These are phyloP conservation scores for Theobroma grandiflorum DNA, from an alignment of 441 rosid genomes.

Conservation along the genomic window DNA sequence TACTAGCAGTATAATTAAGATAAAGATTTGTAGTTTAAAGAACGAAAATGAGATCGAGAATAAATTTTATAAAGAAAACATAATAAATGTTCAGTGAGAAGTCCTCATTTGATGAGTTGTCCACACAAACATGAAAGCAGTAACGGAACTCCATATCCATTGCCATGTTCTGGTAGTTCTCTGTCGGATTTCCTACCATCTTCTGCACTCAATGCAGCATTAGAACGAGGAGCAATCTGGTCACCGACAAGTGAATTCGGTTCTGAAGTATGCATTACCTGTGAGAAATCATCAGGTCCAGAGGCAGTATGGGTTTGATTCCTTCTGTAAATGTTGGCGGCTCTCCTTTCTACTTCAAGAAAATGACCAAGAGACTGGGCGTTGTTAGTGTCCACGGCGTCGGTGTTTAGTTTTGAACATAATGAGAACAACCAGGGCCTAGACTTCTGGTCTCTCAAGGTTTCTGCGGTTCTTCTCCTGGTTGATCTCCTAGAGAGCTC, in stretches of 20 bases:
- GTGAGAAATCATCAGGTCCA: constrained; percentile 42
- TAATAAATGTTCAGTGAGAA: constrained; percentile 6
- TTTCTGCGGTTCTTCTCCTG: constrained; percentile 44
- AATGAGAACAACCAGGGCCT: constrained; percentile 72
- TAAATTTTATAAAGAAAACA: neutral
- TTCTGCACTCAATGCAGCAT: constrained; percentile 24
- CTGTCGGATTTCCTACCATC: constrained; percentile 32
- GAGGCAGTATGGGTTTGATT: constrained; percentile 21
- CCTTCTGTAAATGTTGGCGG: constrained; percentile 41
- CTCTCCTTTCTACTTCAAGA: constrained; percentile 70
- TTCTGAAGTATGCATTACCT: constrained; percentile 27
- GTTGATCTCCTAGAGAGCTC: constrained; percentile 55
- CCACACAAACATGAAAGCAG: constrained; percentile 52
- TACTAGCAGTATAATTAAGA: no score
- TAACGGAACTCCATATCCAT: constrained; percentile 45
- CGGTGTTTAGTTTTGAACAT: constrained; percentile 68
- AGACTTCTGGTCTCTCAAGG: constrained; percentile 42
- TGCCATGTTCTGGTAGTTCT: constrained; percentile 36
- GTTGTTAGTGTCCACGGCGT: constrained; percentile 50
- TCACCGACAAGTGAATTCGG: constrained; percentile 33
- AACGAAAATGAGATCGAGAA: neutral
- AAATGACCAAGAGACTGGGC: constrained; percentile 68
- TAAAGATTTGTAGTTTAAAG: neutral
- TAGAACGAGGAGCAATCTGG: constrained; percentile 36
- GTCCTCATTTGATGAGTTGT: constrained; percentile 37